Evolutionary conservation across 306 rosid species (phyloP), one percentile per base, ranked within the genome.

Genomic region (Parietaria judaica): DNA sequence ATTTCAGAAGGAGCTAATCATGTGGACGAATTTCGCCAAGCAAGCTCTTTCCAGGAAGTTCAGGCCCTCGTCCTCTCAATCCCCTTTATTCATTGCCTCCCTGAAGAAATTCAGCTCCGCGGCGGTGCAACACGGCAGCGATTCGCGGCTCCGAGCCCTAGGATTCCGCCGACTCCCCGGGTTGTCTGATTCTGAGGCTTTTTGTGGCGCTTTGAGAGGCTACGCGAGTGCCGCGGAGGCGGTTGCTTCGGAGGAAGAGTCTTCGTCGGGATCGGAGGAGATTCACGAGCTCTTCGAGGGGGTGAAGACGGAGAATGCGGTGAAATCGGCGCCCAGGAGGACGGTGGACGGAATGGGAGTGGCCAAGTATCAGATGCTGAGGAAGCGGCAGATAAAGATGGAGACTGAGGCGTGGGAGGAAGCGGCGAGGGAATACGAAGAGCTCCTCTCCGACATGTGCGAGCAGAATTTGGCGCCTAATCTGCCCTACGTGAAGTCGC

Each of bases 331-430:
- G 56, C 77, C 86, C 4, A 74, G 72, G 79, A 75, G 36, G 37
- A 64, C 54, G 69, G 65, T 57, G 53, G 79, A 43, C 9, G 84
- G 92, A 17, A 57, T 75, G 64, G 74, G 60, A 16, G 61, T 53
- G 6, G 60, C 71, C 15, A 85, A 70, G 74, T 77, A 81, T 50
- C 69, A 66, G 23, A 14, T 70, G 65, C 90, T 88, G 4, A 58
- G 83, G 63, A 79, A 55, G 71, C 80, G 95, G 68, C 99, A 92
- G 83, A 44, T 92, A 45, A 77, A 88, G 58, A 17, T 71, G 41
- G 99, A 92, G 85, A 92, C 99, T 0, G 94, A 88, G 80, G 96
- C 99, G 5, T 92, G 99, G 99, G 87, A 88, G 46, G 78, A 79
- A 6, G 99, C 99, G 1, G 96, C 96, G 0, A 76, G 63, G 50